Evolutionary conservation across 441 rosid genomes (phyloP), one percentile per base, ranked within the genome.

Genomic region (Isatis lusitanica): DNA sequence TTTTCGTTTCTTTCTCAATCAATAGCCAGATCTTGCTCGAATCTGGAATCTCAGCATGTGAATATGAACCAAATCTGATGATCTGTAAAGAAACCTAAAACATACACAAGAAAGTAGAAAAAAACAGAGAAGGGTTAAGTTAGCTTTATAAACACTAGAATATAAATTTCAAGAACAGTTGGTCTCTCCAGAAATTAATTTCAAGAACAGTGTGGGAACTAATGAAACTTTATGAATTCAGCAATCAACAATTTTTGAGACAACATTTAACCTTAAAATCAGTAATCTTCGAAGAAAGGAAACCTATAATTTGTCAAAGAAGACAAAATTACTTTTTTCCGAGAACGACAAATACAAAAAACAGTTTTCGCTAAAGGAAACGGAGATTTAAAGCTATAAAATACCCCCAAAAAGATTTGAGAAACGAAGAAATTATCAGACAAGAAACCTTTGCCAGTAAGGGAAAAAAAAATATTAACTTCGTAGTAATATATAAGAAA

Each of bases 41-140:
- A 40, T 59, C 26, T 66, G 15, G 40, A 73, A 62, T 15, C 58
- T 52, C 21, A 64, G 71, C 2, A 21, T 9, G 24, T 61, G 68
- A 48, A 58, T 35, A 7, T 36, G 61, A 39, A 36, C 33, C 13
- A 52, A 61, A 42, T 36, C 39, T 72, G 18, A 15, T 63, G 63
- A 63, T 73, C 63, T 68, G 69, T 51, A 16, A 43, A 43, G 35
- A 51, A 74, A 48, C 73, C 67, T 50, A 47, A 39, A 47, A 30
- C 47, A 66, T 9, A 9, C 24, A 21, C 1, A 21, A 1, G 10
- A 46, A 57, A 26, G 11, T 3, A 31, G 4, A 33, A 18, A 35
- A 10, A 40, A 59, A 74, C 15, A 46, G 24, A 51, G 60, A 46
- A 46, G 24, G 12, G 64, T 9, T 75, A 68, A 69, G 42, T 75